phyloP scores from a whole-genome alignment of 805 yeast species.

The Debaryomyces tyrocola region DNA sequence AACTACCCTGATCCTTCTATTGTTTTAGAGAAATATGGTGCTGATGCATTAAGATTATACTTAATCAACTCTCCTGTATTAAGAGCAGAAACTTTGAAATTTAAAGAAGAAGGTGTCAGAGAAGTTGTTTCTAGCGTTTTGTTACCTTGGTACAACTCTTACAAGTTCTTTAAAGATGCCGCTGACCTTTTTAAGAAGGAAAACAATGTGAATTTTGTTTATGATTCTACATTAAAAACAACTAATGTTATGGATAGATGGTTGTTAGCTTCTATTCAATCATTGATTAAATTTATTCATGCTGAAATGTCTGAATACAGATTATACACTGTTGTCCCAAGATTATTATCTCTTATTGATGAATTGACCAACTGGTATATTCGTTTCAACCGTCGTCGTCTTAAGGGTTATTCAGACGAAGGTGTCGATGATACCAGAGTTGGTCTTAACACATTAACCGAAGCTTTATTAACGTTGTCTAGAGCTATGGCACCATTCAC shows the following conservation, averaged over 20 bases:
- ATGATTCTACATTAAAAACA: conserved; percentile 62
- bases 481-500: conserved; percentile 99
- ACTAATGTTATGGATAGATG: conserved; percentile 96
- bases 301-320: conserved; percentile 87
- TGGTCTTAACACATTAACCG: conserved; percentile 89
- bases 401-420: conserved; percentile 79
- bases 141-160: conserved; percentile 98
- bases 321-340: conserved; percentile 95
- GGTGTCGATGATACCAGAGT: conserved; percentile 81
- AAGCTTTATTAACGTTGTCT: conserved; percentile 81
- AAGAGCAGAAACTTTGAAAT: conserved; percentile 93
- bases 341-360: conserved; percentile 82
- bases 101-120: conserved; percentile 98
- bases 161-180: conserved; percentile 94
- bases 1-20: conserved; percentile 94
- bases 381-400: conserved; percentile 95
- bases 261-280: conserved; percentile 95
- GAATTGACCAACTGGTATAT: conserved; percentile 98
- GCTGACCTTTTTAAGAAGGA: conserved; percentile 81
- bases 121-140: conserved; percentile 95
- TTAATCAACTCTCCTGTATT: conserved; percentile 96
- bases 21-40: conserved; percentile 87
- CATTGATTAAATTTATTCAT: conserved; percentile 83
- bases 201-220: conserved; percentile 66
- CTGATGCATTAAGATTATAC: conserved; percentile 95